phyloP scores from a whole-genome alignment of 2,329 filamentous ascomycete genomes.

The Talaromyces pinophilus region DNA sequence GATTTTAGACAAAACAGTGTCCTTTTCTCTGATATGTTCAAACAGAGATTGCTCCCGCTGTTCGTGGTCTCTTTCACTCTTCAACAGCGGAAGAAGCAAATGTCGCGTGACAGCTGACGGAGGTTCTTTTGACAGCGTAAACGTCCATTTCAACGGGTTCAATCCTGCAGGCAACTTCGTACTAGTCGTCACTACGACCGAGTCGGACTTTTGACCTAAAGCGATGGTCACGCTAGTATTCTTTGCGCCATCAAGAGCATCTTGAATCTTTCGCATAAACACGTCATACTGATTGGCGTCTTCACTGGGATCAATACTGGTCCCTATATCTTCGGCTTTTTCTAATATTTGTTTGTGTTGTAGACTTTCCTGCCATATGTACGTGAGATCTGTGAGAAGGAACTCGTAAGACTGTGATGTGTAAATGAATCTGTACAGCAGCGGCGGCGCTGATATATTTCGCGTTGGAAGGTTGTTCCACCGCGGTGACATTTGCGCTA shows the following conservation, averaged over 20 bases:
- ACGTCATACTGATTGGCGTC: conserved; percentile 57
- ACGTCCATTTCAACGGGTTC: conserved; percentile 54
- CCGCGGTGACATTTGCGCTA: conserved; percentile 33
- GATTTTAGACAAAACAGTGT: conserved; percentile 59
- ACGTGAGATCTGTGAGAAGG: conserved; percentile 59
- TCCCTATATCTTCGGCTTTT: conserved; percentile 51
- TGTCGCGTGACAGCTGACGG: conserved; percentile 49
- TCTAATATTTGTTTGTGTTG: conserved; percentile 49
- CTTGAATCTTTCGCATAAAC: conserved; percentile 57
- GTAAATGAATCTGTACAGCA: conserved; percentile 43
- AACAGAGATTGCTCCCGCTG: conserved; percentile 53
- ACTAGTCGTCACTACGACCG: conserved; percentile 49
- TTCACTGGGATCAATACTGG: conserved; percentile 62
- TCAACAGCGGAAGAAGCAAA: conserved; percentile 57
- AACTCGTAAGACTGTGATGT: conserved; percentile 51
- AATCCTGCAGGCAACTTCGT: conserved; percentile 57
- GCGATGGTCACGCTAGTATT: conserved; percentile 37
- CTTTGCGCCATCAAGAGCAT: conserved; percentile 46
- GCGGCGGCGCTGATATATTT: conserved; percentile 34
- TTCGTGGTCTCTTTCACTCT: conserved; percentile 50
- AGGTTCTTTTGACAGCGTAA: conserved; percentile 48
- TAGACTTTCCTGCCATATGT: conserved; percentile 59
- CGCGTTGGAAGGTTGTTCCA: conserved; percentile 41
- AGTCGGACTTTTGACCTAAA: conserved; percentile 32
- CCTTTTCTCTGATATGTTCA: conserved; percentile 57